Percentiles rank a stretch among this genome's conserved stretches.
These are phyloP conservation scores for Colletotrichum eremochloae DNA, from an alignment of 2,329 filamentous ascomycete genomes.

Conservation along the genomic window DNA sequence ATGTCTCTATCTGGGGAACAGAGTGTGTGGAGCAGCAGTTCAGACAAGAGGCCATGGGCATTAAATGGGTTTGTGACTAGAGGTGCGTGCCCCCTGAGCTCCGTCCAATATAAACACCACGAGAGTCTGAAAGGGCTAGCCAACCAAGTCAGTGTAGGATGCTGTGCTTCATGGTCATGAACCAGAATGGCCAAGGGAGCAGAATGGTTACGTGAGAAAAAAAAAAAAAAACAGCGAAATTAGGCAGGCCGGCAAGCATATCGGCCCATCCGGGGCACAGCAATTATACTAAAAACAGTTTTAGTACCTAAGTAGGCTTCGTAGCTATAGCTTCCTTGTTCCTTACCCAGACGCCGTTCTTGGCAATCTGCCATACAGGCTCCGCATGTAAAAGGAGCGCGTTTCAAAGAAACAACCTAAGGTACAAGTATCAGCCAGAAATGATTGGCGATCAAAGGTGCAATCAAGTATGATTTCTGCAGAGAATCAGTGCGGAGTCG, in stretches of 20 bases:
- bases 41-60: background rate
- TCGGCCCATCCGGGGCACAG: background rate
- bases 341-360: slow-evolving; percentile 41
- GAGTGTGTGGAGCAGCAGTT: background rate
- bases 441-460: slow-evolving; percentile 30
- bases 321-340: slow-evolving; percentile 32
- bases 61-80: background rate
- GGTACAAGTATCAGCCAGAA: slow-evolving; percentile 44
- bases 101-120: background rate
- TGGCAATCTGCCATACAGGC: slow-evolving; percentile 30
- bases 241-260: no score
- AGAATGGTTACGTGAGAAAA: background rate
- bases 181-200: background rate
- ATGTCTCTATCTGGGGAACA: background rate
- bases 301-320: slow-evolving; percentile 16
- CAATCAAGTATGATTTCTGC: slow-evolving; percentile 32
- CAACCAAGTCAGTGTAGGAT: background rate
- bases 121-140: background rate
- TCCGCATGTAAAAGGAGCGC: slow-evolving; percentile 34
- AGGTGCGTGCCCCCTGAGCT: background rate
- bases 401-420: slow-evolving; percentile 41
- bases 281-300: slow-evolving; percentile 24
- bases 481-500: slow-evolving; percentile 40
- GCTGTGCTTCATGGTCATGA: background rate
- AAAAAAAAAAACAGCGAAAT: background rate